A percentile compares a stretch with the other conserved stretches of the same genome.
phyloP scores from a whole-genome alignment of 2,329 filamentous ascomycete species.

The Aurifilum marmelostoma region DNA sequence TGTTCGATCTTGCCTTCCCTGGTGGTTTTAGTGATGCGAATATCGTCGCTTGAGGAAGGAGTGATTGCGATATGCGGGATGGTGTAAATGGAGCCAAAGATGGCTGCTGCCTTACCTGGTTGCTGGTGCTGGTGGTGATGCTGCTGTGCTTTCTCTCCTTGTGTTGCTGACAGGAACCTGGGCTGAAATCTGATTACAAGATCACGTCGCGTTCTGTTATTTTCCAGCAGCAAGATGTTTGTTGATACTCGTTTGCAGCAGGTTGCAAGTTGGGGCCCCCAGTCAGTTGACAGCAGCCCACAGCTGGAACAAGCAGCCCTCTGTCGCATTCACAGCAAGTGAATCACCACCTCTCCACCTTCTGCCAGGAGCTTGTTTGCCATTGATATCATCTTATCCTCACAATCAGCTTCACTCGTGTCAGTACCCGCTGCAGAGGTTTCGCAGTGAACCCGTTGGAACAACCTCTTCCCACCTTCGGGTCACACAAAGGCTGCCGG shows the following conservation, averaged over 20 bases:
- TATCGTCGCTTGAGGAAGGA: slow-evolving; percentile 16
- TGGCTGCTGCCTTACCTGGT: neutral
- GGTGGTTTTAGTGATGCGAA: neutral
- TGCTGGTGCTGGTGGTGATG: neutral
- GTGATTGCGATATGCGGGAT: neutral
- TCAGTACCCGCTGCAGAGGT: slow-evolving; percentile 26
- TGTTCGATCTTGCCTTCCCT: slow-evolving; percentile 16
- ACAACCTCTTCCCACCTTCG: slow-evolving; percentile 10
- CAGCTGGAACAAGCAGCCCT: neutral
- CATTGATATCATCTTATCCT: slow-evolving; percentile 8
- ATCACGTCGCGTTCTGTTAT: neutral
- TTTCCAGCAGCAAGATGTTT: neutral
- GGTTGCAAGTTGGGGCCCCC: neutral
- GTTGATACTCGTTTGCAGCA: neutral
- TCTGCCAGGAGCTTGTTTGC: slow-evolving; percentile 23
- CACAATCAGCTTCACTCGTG: slow-evolving; percentile 16
- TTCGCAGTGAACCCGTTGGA: slow-evolving; percentile 28
- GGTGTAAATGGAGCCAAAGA: neutral
- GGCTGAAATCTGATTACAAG: neutral
- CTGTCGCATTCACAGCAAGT: neutral
- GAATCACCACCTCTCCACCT: neutral
- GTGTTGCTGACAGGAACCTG: neutral
- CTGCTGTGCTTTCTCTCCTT: neutral
- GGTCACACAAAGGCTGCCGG: slow-evolving; percentile 27
- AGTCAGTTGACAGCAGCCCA: neutral